phyloP scores from a whole-genome alignment of 2,329 filamentous ascomycete species.

The Fusarium pseudocircinatum region DNA sequence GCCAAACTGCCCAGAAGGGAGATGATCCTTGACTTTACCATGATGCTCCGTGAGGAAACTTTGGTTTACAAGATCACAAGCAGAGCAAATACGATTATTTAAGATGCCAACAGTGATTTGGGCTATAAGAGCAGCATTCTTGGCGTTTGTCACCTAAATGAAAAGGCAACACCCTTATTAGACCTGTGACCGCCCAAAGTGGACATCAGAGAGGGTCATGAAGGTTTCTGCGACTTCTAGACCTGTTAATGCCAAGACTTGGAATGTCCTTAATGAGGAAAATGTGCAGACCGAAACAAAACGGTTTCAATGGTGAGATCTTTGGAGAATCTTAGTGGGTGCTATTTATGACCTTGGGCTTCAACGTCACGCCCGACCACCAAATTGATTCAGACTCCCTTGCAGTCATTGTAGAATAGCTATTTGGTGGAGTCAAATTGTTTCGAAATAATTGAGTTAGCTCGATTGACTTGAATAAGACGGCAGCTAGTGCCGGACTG shows the following conservation, averaged over 20 bases:
- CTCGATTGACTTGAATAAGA: neutral
- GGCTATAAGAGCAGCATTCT: neutral
- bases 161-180: fast-evolving
- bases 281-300: neutral
- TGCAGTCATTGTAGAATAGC: neutral
- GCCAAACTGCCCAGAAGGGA: neutral
- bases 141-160: neutral
- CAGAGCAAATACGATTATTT: neutral
- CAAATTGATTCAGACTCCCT: neutral
- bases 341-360: neutral
- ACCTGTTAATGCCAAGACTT: neutral
- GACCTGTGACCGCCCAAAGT: neutral
- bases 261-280: neutral
- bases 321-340: neutral
- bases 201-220: fast-evolving
- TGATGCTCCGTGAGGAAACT: neutral
- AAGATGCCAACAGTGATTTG: neutral
- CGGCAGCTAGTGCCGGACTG: too few relatives aligned
- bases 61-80: neutral
- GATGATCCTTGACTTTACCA: neutral
- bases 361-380: neutral
- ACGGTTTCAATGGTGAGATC: neutral
- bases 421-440: neutral
- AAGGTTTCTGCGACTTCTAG: too few relatives aligned
- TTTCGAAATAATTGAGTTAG: neutral